phyloP scores from a whole-genome alignment of 2,329 filamentous ascomycete species.

The Pseudovirgaria hyperparasitica region DNA sequence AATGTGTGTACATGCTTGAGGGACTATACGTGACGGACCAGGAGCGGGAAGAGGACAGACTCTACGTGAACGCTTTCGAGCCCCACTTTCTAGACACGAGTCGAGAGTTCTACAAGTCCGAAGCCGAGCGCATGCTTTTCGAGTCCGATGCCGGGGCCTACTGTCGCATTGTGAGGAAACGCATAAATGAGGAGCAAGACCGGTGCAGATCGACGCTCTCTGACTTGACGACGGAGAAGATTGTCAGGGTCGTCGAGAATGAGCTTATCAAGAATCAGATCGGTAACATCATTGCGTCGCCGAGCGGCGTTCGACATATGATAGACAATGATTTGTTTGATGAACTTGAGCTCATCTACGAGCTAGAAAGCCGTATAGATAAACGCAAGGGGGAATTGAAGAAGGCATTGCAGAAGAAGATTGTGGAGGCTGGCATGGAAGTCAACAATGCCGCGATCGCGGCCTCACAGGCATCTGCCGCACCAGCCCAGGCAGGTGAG shows the following conservation, averaged over 20 bases:
- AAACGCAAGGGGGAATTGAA: conserved; percentile 57
- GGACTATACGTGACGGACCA: conserved; percentile 70
- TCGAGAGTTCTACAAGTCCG: conserved; percentile 57
- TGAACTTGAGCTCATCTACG: conserved; percentile 70
- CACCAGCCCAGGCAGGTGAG: conserved; percentile 35
- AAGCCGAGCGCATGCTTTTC: conserved; percentile 62
- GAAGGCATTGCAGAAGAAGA: conserved; percentile 56
- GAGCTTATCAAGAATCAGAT: conserved; percentile 70
- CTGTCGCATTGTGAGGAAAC: conserved; percentile 60
- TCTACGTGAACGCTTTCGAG: conserved; percentile 79
- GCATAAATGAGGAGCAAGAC: conserved; percentile 68
- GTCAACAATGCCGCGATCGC: conserved; percentile 58
- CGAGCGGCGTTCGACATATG: conserved; percentile 81
- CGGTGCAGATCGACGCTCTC: conserved; percentile 76
- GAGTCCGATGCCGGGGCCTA: conserved; percentile 73
- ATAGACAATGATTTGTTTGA: conserved; percentile 74
- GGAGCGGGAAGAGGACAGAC: conserved; percentile 63
- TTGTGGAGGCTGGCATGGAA: conserved; percentile 68
- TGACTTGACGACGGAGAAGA: conserved; percentile 55
- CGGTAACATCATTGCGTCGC: conserved; percentile 69
- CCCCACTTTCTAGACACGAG: conserved; percentile 61
- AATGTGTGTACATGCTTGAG: conserved; percentile 82
- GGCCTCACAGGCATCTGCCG: conserved; percentile 43
- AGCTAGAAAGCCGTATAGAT: conserved; percentile 67
- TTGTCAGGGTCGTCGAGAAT: conserved; percentile 64